Percentiles rank a stretch among this genome's conserved stretches.
These are phyloP conservation scores for Sporobolomyces roseus DNA, from an alignment of 768 basidiomycete species.

Conservation along the genomic window DNA sequence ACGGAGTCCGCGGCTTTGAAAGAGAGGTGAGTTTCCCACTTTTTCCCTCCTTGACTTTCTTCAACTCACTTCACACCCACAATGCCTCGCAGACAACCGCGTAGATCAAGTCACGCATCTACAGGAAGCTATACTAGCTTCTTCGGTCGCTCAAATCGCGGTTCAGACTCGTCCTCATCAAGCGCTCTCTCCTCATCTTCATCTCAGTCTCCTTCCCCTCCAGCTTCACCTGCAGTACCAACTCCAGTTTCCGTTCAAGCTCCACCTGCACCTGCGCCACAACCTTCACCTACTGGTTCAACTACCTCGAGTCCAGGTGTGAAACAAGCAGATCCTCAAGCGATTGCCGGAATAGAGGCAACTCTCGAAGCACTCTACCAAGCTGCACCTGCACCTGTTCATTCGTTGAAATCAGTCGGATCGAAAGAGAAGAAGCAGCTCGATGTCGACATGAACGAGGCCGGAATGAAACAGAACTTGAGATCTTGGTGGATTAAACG, in stretches of 20 bases:
- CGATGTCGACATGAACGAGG: neutral
- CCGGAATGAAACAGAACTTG: neutral
- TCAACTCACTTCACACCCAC: neutral
- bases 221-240: neutral
- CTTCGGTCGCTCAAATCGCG: neutral
- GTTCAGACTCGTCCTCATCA: too few species aligned
- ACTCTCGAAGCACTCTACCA: neutral
- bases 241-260: too few species aligned
- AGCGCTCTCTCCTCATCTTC: neutral
- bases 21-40: too few species aligned
- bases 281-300: too few species aligned
- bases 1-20: too few species aligned
- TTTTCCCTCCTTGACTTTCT: neutral
- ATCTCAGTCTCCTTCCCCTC: neutral
- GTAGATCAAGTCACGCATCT: neutral
- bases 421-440: too few species aligned
- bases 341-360: neutral
- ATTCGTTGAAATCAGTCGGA: neutral
- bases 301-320: too few species aligned
- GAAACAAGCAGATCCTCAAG: neutral
- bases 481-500: neutral
- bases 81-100: neutral
- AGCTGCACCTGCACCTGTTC: neutral
- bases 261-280: too few species aligned
- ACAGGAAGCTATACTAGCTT: slow-evolving; percentile 6